Evolutionary conservation across 2,329 filamentous ascomycete genomes (phyloP).

Genomic region (Xylaria sp.): DNA sequence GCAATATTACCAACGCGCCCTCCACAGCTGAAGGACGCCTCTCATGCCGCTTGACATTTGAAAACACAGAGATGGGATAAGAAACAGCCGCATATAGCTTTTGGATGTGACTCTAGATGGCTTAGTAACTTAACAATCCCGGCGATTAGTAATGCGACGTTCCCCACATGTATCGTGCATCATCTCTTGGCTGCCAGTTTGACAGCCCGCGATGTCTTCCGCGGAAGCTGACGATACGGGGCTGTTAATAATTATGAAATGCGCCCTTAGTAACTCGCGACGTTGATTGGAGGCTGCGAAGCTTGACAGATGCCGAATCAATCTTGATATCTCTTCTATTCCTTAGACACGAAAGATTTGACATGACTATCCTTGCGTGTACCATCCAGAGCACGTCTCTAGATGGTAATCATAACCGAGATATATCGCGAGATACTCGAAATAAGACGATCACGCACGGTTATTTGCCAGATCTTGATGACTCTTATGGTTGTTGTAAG

Average conservation of each 20-base stretch:
- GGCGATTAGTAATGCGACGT: slow-evolving; percentile 14
- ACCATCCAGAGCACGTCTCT: too few species aligned
- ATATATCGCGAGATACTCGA: background rate
- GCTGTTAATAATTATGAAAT: background rate
- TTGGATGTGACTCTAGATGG: slow-evolving; percentile 6
- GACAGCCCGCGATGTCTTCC: background rate
- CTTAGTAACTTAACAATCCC: slow-evolving; percentile 9
- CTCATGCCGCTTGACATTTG: background rate
- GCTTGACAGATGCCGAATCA: background rate
- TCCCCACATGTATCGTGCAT: background rate
- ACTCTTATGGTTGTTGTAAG: background rate
- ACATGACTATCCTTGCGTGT: too few species aligned
- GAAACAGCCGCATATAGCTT: slow-evolving; percentile 2
- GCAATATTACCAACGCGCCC: background rate
- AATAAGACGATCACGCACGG: background rate
- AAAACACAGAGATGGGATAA: background rate
- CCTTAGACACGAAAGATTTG: background rate
- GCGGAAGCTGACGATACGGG: background rate
- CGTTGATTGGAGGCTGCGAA: background rate
- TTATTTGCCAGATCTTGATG: background rate
- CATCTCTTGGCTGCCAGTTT: background rate
- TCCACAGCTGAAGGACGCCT: slow-evolving; percentile 2
- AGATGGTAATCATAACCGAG: background rate
- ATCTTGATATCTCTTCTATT: background rate
- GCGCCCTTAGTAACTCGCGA: background rate